Percentiles rank a stretch among this genome's conserved stretches.
Evolutionary conservation across 345 rosid genomes (phyloP).

Genomic region (Pelargonium nanum): DNA sequence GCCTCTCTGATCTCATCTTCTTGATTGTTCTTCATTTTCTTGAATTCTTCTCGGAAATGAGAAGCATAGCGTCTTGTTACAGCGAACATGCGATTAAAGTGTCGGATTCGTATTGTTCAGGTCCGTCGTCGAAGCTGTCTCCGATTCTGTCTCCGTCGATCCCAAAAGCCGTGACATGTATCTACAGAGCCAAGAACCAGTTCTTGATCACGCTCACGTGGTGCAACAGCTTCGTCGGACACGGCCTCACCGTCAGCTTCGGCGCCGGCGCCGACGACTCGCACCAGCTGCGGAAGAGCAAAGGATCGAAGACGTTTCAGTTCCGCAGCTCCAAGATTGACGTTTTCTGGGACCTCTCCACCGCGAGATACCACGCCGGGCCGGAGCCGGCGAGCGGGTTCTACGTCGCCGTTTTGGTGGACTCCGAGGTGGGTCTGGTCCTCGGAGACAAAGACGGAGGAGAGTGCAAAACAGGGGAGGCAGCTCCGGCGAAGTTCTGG

Average conservation of each 20-base stretch:
- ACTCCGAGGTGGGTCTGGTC: conserved; percentile 37
- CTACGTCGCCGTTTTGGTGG: conserved; percentile 40
- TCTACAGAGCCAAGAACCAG: conserved; percentile 42
- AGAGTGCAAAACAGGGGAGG: conserved; percentile 8
- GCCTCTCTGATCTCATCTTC: not conserved
- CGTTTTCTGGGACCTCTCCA: conserved; percentile 61
- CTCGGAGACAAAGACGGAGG: conserved; percentile 35
- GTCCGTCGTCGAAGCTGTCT: conserved; percentile 52
- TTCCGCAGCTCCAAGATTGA: conserved; percentile 35
- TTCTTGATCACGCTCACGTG: conserved; percentile 51
- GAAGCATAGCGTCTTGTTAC: conserved; percentile 65
- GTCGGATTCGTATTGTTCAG: conserved; percentile 76
- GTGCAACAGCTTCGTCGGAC: conserved; percentile 30
- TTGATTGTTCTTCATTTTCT: too few species aligned
- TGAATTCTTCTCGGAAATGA: conserved; percentile 23
- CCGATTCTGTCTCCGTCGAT: conserved; percentile 40
- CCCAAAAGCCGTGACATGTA: conserved; percentile 44
- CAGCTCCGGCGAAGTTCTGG: conserved; percentile 14
- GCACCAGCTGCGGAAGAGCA: conserved; percentile 23
- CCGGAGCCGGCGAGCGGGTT: conserved; percentile 56
- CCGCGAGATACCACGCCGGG: conserved; percentile 44
- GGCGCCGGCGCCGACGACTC: conserved; percentile 20
- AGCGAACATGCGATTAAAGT: conserved; percentile 75
- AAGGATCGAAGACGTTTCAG: conserved; percentile 43
- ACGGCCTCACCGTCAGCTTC: conserved; percentile 25